These are phyloP conservation scores for Axilococcus clingmanii DNA, from an alignment of 139 green algal genomes.

Conservation along the genomic window DNA sequence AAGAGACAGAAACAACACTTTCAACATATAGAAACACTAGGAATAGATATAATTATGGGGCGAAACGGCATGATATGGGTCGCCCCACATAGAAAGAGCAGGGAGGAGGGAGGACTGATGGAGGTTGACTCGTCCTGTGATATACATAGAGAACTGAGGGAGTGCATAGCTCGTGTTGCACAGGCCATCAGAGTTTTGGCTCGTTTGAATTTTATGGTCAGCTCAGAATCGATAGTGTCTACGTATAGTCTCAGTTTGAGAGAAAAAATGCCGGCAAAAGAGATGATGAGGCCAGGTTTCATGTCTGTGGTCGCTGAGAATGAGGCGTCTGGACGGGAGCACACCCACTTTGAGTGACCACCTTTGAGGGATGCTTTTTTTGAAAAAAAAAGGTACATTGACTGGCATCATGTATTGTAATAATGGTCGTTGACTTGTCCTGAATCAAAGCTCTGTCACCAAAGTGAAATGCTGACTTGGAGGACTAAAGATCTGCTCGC, in stretches of 20 bases:
- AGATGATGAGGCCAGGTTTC: background rate
- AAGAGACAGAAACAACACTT: conserved; percentile 81
- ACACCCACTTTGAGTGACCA: background rate
- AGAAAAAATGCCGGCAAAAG: background rate
- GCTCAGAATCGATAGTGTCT: background rate
- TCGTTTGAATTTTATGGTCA: background rate
- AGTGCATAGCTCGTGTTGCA: conserved; percentile 3
- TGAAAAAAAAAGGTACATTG: background rate
- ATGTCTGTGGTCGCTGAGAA: background rate
- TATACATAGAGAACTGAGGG: background rate
- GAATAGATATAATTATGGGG: conserved; percentile 70
- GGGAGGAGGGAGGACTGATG: background rate
- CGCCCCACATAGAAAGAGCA: conserved; percentile 13
- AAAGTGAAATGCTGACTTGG: too few relatives aligned
- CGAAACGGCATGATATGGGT: conserved; percentile 80
- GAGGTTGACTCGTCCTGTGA: background rate
- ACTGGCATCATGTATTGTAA: background rate
- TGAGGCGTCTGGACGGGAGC: background rate
- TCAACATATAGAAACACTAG: conserved; percentile 35
- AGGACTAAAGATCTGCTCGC: too few relatives aligned
- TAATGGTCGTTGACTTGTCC: too few relatives aligned
- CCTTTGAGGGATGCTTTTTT: too few relatives aligned
- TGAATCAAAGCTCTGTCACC: too few relatives aligned
- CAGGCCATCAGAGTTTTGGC: conserved; percentile 3
- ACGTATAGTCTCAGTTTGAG: background rate